Percentiles rank a stretch among this genome's conserved stretches.
phyloP scores from a whole-genome alignment of 805 yeast species.

The Cyberlindnera petersonii region DNA sequence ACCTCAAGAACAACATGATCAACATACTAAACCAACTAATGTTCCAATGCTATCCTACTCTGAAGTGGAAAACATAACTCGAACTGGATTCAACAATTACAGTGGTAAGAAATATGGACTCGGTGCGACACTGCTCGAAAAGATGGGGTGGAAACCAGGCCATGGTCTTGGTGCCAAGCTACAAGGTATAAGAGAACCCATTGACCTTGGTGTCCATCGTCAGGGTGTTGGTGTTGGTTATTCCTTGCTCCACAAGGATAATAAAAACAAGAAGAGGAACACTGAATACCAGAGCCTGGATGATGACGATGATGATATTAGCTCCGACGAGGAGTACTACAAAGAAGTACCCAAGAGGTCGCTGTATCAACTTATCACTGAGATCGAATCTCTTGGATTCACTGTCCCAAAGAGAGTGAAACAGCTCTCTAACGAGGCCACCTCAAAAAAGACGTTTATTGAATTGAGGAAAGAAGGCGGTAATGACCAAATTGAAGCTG shows the following conservation, averaged over 20 bases:
- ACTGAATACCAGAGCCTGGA: not conserved
- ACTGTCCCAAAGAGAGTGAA: slow-evolving; percentile 21
- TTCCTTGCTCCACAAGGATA: slow-evolving; percentile 39
- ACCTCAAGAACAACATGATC: too few relatives aligned
- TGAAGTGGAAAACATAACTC: slow-evolving; percentile 12
- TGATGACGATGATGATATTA: slow-evolving; percentile 13
- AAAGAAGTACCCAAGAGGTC: slow-evolving; percentile 27
- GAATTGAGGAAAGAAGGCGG: slow-evolving; percentile 35
- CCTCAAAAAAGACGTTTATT: slow-evolving; percentile 35
- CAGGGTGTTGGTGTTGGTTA: slow-evolving; percentile 77
- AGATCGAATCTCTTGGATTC: slow-evolving; percentile 22
- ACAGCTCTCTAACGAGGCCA: slow-evolving; percentile 16
- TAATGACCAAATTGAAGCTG: slow-evolving; percentile 15
- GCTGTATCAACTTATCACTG: slow-evolving; percentile 21
- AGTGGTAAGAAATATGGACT: slow-evolving; percentile 58
- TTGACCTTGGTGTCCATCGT: slow-evolving; percentile 56
- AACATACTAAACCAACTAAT: too few relatives aligned
- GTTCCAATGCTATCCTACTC: slow-evolving; percentile 22
- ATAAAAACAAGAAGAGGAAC: slow-evolving; percentile 9
- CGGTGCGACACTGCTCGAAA: slow-evolving; percentile 71
- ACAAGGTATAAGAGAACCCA: slow-evolving; percentile 77
- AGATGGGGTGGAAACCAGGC: slow-evolving; percentile 88
- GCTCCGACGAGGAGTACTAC: slow-evolving; percentile 23
- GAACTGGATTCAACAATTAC: slow-evolving; percentile 10
- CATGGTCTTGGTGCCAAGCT: slow-evolving; percentile 74